Percentiles rank a stretch among this genome's conserved stretches.
Evolutionary conservation across 768 basidiomycete genomes (phyloP).

Genomic region (Mrakia blollopis): DNA sequence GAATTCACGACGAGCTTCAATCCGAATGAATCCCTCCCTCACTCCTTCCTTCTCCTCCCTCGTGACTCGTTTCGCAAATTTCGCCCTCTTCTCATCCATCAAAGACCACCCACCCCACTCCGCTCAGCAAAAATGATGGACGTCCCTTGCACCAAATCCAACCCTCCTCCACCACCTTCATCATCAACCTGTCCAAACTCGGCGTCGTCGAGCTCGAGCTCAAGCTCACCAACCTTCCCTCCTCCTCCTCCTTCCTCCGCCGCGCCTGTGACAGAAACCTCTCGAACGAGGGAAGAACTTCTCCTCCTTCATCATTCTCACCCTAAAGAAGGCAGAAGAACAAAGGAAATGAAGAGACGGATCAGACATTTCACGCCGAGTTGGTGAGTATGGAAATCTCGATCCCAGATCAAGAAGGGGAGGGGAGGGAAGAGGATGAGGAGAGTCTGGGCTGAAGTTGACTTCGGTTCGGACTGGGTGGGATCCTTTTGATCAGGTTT

Average conservation of each 20-base stretch:
- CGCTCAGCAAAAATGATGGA: neutral
- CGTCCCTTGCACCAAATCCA: neutral
- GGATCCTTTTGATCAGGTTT: slow-evolving; percentile 3
- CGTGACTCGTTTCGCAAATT: neutral
- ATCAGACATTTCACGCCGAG: neutral
- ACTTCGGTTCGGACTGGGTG: neutral
- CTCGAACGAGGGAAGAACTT: neutral
- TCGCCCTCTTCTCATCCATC: neutral
- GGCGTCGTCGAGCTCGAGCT: neutral
- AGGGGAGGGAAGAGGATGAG: neutral
- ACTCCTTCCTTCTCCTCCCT: neutral
- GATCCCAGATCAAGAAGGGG: neutral
- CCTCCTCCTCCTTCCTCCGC: too few relatives aligned
- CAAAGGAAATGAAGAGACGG: slow-evolving; percentile 4
- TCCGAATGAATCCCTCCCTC: neutral
- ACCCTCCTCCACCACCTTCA: too few relatives aligned
- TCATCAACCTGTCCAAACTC: too few relatives aligned
- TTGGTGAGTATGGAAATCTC: neutral
- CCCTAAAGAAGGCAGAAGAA: neutral
- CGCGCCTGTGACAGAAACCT: neutral
- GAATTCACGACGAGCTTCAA: neutral
- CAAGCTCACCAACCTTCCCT: neutral
- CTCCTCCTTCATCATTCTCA: neutral
- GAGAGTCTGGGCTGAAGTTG: neutral
- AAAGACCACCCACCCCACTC: neutral